Conservation (phyloP, 306 rosid genomes). For the Pachyrhizus erosus region DNA sequence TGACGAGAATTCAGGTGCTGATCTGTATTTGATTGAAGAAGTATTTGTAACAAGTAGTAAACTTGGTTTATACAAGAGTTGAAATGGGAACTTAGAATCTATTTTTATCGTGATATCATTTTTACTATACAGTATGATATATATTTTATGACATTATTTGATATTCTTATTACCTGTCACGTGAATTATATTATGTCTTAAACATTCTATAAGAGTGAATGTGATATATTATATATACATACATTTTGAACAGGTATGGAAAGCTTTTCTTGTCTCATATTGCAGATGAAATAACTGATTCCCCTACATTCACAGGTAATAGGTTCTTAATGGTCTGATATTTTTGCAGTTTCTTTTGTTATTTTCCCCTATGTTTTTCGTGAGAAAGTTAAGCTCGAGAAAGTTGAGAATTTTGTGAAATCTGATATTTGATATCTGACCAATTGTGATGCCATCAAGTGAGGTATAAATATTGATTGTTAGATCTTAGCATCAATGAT, state of each 20-base stretch:
- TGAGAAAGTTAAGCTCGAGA: not conserved
- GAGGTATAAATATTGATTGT: not conserved
- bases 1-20: not conserved
- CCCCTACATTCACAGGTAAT: slow-evolving; percentile 80
- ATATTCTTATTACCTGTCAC: not conserved
- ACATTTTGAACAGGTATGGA: slow-evolving; percentile 66
- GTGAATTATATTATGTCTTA: not conserved
- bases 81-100: not conserved
- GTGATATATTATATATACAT: slow-evolving; percentile 29
- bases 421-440: not conserved
- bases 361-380: not conserved
- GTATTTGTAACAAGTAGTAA: not conserved
- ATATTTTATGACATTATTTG: slow-evolving; percentile 27
- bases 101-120: not conserved
- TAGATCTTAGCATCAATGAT: not conserved
- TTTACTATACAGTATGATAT: not conserved
- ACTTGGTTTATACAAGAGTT: not conserved
- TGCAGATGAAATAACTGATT: slow-evolving; percentile 76
- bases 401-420: not conserved
- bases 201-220: slow-evolving; percentile 31
- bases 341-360: slow-evolving; percentile 5
- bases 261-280: slow-evolving; percentile 83
- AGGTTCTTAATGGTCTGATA: slow-evolving; percentile 35
- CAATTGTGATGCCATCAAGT: not conserved
- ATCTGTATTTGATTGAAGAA: not conserved